Conservation (phyloP, 176 grass and related monocot genomes). For the Themeda triandra region DNA sequence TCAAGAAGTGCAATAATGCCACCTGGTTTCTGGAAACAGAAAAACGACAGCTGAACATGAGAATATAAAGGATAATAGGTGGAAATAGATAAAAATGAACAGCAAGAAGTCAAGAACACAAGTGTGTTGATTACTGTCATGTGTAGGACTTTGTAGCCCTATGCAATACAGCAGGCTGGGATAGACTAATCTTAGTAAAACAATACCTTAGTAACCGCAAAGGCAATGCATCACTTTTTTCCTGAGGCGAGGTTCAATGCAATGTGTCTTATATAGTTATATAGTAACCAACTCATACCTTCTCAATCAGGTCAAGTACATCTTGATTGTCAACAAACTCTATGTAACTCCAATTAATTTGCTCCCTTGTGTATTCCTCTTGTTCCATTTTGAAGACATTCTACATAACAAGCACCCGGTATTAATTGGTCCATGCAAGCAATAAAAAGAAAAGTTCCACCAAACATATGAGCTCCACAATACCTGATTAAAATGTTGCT, state of each 20-base stretch:
- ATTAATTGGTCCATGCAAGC: slow-evolving; percentile 16
- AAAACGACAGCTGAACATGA: slow-evolving; percentile 18
- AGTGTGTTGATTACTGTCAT: slow-evolving; percentile 11
- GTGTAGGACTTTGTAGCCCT: too few relatives aligned
- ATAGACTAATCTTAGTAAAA: too few relatives aligned
- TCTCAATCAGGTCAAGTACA: slow-evolving; percentile 93
- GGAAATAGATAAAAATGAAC: slow-evolving; percentile 15
- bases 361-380: slow-evolving; percentile 90
- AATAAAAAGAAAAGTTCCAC: slow-evolving; percentile 10
- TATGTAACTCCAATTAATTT: slow-evolving; percentile 98
- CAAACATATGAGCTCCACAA: not conserved
- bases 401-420: slow-evolving; percentile 39
- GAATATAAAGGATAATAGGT: slow-evolving; percentile 23
- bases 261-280: not conserved
- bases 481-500: slow-evolving; percentile 99
- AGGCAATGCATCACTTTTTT: not conserved
- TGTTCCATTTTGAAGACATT: slow-evolving; percentile 99
- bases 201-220: not conserved
- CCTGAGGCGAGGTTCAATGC: not conserved
- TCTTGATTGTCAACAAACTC: slow-evolving; percentile 99
- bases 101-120: not conserved
- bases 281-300: slow-evolving; percentile 50
- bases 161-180: too few relatives aligned
- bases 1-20: slow-evolving; percentile 92
- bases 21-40: slow-evolving; percentile 93